Evolutionary conservation across 2,329 filamentous ascomycete species (phyloP).

Genomic region (Xylaria sp.): DNA sequence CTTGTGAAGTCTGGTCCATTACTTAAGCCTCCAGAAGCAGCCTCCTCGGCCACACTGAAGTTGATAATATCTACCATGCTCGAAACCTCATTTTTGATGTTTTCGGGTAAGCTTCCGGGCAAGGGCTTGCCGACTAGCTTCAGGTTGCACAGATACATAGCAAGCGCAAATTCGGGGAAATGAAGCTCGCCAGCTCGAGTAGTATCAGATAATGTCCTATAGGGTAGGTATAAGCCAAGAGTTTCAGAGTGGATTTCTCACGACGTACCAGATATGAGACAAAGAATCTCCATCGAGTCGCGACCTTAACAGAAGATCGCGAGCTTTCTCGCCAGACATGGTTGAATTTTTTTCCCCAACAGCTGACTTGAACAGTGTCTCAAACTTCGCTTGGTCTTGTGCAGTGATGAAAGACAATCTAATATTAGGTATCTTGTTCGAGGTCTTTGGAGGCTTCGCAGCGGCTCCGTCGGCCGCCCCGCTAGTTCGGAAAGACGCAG

Average conservation of each 20-base stretch:
- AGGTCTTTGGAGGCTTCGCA: slow-evolving; percentile 57
- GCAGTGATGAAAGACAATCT: slow-evolving; percentile 95
- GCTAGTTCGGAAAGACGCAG: slow-evolving; percentile 70
- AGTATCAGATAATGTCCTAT: slow-evolving; percentile 89
- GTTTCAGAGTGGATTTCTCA: not conserved
- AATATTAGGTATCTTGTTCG: slow-evolving; percentile 90
- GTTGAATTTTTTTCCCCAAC: slow-evolving; percentile 85
- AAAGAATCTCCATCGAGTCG: slow-evolving; percentile 87
- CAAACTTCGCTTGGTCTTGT: slow-evolving; percentile 94
- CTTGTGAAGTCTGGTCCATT: slow-evolving; percentile 78
- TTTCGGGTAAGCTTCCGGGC: slow-evolving; percentile 79
- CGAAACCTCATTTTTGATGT: slow-evolving; percentile 94
- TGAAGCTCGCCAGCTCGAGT: slow-evolving; percentile 95
- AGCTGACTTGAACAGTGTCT: slow-evolving; percentile 96
- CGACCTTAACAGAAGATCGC: slow-evolving; percentile 87
- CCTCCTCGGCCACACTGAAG: slow-evolving; percentile 86
- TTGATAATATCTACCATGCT: slow-evolving; percentile 99
- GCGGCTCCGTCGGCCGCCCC: slow-evolving; percentile 56
- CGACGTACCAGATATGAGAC: slow-evolving; percentile 85
- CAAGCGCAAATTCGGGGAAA: slow-evolving; percentile 96
- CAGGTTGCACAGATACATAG: slow-evolving; percentile 98
- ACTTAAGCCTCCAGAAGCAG: slow-evolving; percentile 61
- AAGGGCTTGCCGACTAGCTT: slow-evolving; percentile 87
- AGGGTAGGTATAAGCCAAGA: slow-evolving; percentile 39
- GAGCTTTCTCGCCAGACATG: slow-evolving; percentile 91